Evolutionary conservation across 2,329 filamentous ascomycete species (phyloP).

Genomic region (Erysiphe pulchra): DNA sequence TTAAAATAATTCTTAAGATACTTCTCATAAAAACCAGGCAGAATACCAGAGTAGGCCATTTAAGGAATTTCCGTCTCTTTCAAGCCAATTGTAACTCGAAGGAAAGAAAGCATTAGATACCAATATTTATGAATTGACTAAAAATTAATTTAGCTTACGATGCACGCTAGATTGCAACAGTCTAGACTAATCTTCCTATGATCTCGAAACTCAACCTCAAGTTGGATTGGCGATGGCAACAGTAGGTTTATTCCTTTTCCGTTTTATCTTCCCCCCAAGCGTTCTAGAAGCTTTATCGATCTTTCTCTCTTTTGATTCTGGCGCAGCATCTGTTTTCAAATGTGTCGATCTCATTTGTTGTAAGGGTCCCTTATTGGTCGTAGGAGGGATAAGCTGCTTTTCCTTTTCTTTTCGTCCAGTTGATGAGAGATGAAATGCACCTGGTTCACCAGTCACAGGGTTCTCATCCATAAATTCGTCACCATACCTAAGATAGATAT

Average conservation of each 20-base stretch:
- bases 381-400: constrained; percentile 2
- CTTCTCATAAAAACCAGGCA: too few relatives aligned
- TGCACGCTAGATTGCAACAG: too few relatives aligned
- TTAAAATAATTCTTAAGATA: too few relatives aligned
- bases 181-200: too few relatives aligned
- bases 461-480: constrained; percentile 43
- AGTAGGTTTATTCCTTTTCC: constrained; percentile 15
- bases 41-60: too few relatives aligned
- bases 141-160: too few relatives aligned
- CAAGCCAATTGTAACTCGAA: too few relatives aligned
- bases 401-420: constrained; percentile 22
- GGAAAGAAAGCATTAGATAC: too few relatives aligned
- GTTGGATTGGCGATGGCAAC: not conserved
- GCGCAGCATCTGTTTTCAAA: constrained; percentile 7
- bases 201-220: not conserved
- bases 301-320: constrained; percentile 10
- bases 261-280: constrained; percentile 14
- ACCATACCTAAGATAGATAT: constrained; percentile 30
- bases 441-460: constrained; percentile 38
- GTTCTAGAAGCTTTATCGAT: constrained; percentile 13
- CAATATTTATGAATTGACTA: too few relatives aligned
- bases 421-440: constrained; percentile 36
- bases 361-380: constrained; percentile 3
- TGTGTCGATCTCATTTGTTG: constrained; percentile 5
- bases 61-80: too few relatives aligned